phyloP scores from a whole-genome alignment of 345 rosid species.

The Gossypium turneri region DNA sequence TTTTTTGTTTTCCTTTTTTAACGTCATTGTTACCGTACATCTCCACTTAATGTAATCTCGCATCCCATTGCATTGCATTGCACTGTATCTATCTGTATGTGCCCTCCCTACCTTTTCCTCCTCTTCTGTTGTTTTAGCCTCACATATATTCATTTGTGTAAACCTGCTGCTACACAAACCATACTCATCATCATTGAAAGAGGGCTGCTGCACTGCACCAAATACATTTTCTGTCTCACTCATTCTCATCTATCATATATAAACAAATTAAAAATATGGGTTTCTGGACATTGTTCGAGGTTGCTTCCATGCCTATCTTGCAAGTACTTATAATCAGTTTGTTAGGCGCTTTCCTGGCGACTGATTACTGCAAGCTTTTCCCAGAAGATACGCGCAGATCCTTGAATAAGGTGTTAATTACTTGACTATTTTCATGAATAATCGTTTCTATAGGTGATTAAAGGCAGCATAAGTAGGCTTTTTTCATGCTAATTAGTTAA shows the following conservation, averaged over 20 bases:
- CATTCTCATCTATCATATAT: background rate
- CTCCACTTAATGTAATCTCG: background rate
- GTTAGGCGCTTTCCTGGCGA: slow-evolving; percentile 80
- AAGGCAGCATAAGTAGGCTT: background rate
- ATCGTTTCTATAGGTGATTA: background rate
- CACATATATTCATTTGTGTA: background rate
- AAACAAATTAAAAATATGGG: slow-evolving; percentile 46
- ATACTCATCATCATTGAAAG: background rate
- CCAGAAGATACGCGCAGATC: slow-evolving; percentile 53
- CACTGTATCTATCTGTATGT: background rate
- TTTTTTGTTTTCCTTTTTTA: background rate
- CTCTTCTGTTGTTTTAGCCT: background rate
- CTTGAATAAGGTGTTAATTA: slow-evolving; percentile 58
- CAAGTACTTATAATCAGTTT: slow-evolving; percentile 69
- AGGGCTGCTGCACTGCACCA: background rate
- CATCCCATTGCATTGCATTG: background rate
- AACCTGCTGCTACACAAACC: background rate
- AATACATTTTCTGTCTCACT: background rate
- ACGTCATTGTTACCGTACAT: background rate
- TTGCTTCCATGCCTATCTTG: slow-evolving; percentile 77
- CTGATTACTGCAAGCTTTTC: slow-evolving; percentile 63
- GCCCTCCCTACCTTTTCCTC: background rate
- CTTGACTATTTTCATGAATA: background rate
- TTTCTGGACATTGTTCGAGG: slow-evolving; percentile 76
- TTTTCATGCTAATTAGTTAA: too few relatives aligned